Evolutionary conservation across 2,329 filamentous ascomycete genomes (phyloP).

Genomic region (Phaeosphaeria sp.): DNA sequence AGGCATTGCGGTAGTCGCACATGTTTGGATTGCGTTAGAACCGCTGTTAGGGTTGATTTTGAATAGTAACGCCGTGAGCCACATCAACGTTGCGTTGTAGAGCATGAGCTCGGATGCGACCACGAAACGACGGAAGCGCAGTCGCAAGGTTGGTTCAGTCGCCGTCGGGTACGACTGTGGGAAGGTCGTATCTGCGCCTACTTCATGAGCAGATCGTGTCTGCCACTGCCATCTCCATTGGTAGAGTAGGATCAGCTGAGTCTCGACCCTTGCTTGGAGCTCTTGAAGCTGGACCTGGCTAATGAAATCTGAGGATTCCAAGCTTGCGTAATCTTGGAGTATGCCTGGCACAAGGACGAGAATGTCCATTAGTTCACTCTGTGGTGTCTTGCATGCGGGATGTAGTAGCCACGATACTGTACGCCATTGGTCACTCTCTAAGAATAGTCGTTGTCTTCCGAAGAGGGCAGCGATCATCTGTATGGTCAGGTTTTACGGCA

Average conservation of each 20-base stretch:
- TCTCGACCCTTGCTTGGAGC: neutral
- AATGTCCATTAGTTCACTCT: neutral
- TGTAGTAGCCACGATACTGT: neutral
- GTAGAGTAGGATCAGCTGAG: neutral
- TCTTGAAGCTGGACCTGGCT: neutral
- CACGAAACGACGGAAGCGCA: neutral
- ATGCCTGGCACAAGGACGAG: neutral
- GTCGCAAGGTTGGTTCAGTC: neutral
- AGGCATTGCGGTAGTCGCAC: neutral
- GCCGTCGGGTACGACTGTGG: neutral
- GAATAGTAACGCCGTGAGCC: neutral
- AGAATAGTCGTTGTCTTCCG: neutral
- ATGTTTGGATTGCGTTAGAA: neutral
- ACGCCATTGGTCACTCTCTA: neutral
- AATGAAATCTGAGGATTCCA: neutral
- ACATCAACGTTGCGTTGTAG: neutral
- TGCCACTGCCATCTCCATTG: slow-evolving; percentile 1
- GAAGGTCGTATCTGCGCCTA: neutral
- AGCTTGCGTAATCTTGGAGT: neutral
- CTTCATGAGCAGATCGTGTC: neutral
- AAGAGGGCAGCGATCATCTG: neutral
- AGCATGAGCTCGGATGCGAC: neutral
- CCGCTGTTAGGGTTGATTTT: neutral
- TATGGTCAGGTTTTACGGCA: neutral
- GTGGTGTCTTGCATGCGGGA: neutral